phyloP scores from a whole-genome alignment of 2,329 filamentous ascomycete species.

The Fusarium lateritium region DNA sequence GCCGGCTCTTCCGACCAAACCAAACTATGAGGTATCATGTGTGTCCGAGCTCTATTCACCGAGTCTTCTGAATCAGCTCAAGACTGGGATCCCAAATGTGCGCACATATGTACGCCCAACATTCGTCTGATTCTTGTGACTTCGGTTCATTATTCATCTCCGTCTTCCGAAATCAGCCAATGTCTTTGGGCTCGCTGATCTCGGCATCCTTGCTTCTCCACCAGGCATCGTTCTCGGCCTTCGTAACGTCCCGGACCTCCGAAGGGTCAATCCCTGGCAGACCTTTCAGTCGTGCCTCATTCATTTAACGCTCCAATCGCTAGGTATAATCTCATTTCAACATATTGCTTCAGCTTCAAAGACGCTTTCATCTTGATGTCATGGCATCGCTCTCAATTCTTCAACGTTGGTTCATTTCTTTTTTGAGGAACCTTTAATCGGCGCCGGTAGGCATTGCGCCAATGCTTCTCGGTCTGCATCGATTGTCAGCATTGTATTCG shows the following conservation, averaged over 20 bases:
- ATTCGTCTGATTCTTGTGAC: slow-evolving; percentile 9
- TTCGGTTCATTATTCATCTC: slow-evolving; percentile 10
- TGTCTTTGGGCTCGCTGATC: slow-evolving; percentile 4
- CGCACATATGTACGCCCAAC: slow-evolving; percentile 11
- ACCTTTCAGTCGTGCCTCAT: slow-evolving; percentile 8
- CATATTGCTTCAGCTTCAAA: slow-evolving; percentile 14
- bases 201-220: slow-evolving; percentile 3
- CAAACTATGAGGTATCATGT: slow-evolving; percentile 31
- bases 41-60: slow-evolving; percentile 11
- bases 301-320: slow-evolving; percentile 18
- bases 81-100: slow-evolving; percentile 15
- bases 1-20: slow-evolving; percentile 19
- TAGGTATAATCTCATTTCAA: slow-evolving; percentile 38
- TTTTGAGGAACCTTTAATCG: slow-evolving; percentile 64
- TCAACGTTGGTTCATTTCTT: slow-evolving; percentile 49
- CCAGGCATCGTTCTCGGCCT: slow-evolving; percentile 28
- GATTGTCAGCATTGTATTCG: slow-evolving; percentile 39
- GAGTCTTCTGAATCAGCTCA: slow-evolving; percentile 12
- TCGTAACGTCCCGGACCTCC: slow-evolving; percentile 25
- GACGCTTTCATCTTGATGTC: slow-evolving; percentile 20
- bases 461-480: slow-evolving; percentile 68
- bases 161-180: slow-evolving; percentile 11
- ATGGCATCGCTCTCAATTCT: slow-evolving; percentile 15
- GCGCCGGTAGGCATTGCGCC: slow-evolving; percentile 67
- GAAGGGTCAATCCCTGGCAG: slow-evolving; percentile 3